A percentile compares a stretch with the other conserved stretches of the same genome.
phyloP scores from a whole-genome alignment of 148 eudicot genomes.

The Oxyria digyna region DNA sequence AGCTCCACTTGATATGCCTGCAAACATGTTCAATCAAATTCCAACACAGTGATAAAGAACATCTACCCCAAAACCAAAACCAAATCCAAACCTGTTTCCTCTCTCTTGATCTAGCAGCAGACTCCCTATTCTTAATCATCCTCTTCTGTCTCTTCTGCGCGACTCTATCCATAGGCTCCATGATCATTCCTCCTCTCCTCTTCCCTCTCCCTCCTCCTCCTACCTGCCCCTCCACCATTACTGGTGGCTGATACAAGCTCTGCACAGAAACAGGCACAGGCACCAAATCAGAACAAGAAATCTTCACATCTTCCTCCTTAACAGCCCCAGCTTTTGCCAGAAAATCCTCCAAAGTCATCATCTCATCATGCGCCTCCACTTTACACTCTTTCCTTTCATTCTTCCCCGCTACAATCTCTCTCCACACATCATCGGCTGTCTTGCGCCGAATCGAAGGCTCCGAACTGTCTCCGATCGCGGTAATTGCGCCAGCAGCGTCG shows the following conservation, averaged over 20 bases:
- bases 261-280: slow-evolving; percentile 19
- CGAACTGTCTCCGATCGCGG: slow-evolving; percentile 22
- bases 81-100: slow-evolving; percentile 55
- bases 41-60: slow-evolving; percentile 3
- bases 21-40: slow-evolving; percentile 1
- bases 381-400: slow-evolving; percentile 33
- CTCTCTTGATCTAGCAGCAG: slow-evolving; percentile 88
- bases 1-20: slow-evolving; percentile 85
- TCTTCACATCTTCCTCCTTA: slow-evolving; percentile 27
- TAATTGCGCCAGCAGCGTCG: slow-evolving; percentile 49
- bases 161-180: slow-evolving; percentile 63
- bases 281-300: slow-evolving; percentile 7
- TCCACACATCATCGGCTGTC: slow-evolving; percentile 82
- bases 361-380: slow-evolving; percentile 38
- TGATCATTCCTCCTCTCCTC: slow-evolving; percentile 32
- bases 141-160: slow-evolving; percentile 76
- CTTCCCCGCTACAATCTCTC: slow-evolving; percentile 47
- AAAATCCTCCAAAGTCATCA: slow-evolving; percentile 92
- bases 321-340: slow-evolving; percentile 51
- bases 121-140: slow-evolving; percentile 93
- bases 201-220: slow-evolving; percentile 35
- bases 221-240: slow-evolving; percentile 9
- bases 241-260: slow-evolving; percentile 6
- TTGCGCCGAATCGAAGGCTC: slow-evolving; percentile 15
- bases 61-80: not conserved